phyloP scores from a whole-genome alignment of 83 land plant species.

The Thuja plicata region DNA sequence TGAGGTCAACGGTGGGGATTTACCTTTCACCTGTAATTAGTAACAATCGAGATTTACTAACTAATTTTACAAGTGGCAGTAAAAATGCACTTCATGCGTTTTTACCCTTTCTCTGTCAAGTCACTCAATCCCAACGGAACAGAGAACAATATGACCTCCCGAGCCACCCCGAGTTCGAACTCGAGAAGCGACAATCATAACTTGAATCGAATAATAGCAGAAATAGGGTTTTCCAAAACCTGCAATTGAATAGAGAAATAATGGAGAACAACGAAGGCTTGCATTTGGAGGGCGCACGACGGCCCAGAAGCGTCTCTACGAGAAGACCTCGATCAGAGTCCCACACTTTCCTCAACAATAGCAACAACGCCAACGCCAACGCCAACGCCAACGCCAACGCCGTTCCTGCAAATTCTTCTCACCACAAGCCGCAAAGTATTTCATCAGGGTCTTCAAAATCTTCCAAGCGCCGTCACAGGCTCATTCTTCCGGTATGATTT shows the following conservation, averaged over 20 bases:
- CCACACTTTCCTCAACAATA: not conserved
- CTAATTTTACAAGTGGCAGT: too few relatives aligned
- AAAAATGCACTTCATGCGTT: too few relatives aligned
- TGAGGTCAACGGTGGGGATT: too few relatives aligned
- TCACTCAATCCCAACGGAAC: too few relatives aligned
- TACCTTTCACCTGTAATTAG: too few relatives aligned
- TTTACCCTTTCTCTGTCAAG: too few relatives aligned
- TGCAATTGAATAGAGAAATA: too few relatives aligned
- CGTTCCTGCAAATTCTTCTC: not conserved
- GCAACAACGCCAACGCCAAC: not conserved
- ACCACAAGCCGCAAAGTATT: not conserved
- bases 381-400: not conserved
- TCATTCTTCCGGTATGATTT: not conserved
- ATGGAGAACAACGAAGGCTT: not conserved
- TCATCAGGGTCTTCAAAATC: not conserved
- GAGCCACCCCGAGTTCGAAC: not conserved
- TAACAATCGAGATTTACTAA: too few relatives aligned
- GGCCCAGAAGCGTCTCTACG: not conserved
- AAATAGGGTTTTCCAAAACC: too few relatives aligned
- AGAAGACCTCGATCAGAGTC: not conserved
- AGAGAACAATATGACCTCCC: too few relatives aligned
- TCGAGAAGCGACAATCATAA: not conserved
- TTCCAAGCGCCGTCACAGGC: not conserved
- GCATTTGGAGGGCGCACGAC: not conserved
- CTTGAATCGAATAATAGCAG: not conserved